Base-by-base conservation (phyloP, 768 basidiomycete genomes). In the Calocera viscosa region DNA sequence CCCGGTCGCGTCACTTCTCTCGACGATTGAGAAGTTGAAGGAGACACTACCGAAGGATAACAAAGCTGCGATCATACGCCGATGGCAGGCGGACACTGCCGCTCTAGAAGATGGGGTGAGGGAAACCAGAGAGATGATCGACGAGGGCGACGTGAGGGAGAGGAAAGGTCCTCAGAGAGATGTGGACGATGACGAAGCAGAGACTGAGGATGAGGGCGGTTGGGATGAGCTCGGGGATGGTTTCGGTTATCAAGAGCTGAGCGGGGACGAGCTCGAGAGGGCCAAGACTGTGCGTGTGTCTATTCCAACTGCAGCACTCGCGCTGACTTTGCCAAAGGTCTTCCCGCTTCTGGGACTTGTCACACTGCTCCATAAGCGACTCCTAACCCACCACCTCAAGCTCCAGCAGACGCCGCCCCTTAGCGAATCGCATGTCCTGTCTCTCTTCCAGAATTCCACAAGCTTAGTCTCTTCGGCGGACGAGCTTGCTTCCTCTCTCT, bases 401-500 rank as follows among this genome's bases (percentile, higher is more conserved):
- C 72, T 33, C 43, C 68, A n/a, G 28, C 60, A 33, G 26, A 69
- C 43, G 1, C 70, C 69, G 53, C 69, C 73, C 63, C 68, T 70
- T 22, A 68, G 69, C 70, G 68, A 78, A 17, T 49, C 74, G 0
- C 70, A 70, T n/a, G 75, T 88, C 22, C 87, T 88, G 71, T 65
- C 71, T 24, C 77, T 91, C 3, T 79, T 82, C 17, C 40, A 72
- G 1, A 76, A 76, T 11, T 90, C 88, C 1, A 77, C 81, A 33
- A 71, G 75, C 7, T 78, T 89, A 24, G 78, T 86, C n/a, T 73
- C 80, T 63, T 79, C 82, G 1, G 79, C 82, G 2, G 89, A 91
- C 72, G 86, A 91, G 41, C 77, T 90, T 65, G 81, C 86, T 24
- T 80, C 86, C n/a, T 76, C 84, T 1, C 76, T 88, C 41, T 88